Conservation (phyloP, 352 stramenopile genomes). For the Pythium chondricola region DNA sequence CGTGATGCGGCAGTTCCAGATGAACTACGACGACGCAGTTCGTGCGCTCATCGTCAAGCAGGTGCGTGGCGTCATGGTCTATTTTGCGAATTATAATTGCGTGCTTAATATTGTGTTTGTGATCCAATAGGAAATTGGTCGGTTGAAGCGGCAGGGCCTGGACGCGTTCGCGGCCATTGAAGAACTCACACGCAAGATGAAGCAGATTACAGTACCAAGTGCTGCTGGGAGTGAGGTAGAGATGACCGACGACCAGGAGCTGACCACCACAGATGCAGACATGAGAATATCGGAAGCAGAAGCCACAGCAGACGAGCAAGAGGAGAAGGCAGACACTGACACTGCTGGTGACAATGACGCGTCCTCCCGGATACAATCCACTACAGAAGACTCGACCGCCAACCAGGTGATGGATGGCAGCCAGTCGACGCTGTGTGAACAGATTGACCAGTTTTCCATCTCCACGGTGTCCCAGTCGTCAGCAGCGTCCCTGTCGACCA, state of each 20-base stretch:
- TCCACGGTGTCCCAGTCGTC: conserved; percentile 23
- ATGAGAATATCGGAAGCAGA: conserved; percentile 1
- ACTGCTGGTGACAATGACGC: no score
- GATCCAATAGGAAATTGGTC: conserved; percentile 52
- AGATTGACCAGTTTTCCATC: conserved; percentile 75
- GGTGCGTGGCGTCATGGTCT: conserved; percentile 16
- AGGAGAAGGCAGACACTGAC: neutral
- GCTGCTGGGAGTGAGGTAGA: conserved; percentile 4
- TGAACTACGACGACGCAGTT: conserved; percentile 81
- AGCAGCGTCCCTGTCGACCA: conserved; percentile 4
- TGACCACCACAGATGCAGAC: no score
- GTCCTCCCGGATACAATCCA: neutral
- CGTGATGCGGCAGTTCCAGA: conserved; percentile 84
- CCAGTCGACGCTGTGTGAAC: conserved; percentile 66
- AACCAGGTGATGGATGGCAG: neutral
- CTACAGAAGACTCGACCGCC: neutral
- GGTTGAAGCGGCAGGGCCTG: conserved; percentile 66
- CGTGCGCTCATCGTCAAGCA: conserved; percentile 84
- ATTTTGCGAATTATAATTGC: neutral
- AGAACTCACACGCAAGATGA: conserved; percentile 80
- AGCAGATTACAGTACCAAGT: conserved; percentile 20
- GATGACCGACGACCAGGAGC: conserved; percentile 8
- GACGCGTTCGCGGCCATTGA: conserved; percentile 83
- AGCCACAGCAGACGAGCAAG: neutral
- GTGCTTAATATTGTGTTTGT: neutral